Base-by-base conservation (phyloP, 2,329 filamentous ascomycete genomes). In the Microcyclosporella mali region DNA sequence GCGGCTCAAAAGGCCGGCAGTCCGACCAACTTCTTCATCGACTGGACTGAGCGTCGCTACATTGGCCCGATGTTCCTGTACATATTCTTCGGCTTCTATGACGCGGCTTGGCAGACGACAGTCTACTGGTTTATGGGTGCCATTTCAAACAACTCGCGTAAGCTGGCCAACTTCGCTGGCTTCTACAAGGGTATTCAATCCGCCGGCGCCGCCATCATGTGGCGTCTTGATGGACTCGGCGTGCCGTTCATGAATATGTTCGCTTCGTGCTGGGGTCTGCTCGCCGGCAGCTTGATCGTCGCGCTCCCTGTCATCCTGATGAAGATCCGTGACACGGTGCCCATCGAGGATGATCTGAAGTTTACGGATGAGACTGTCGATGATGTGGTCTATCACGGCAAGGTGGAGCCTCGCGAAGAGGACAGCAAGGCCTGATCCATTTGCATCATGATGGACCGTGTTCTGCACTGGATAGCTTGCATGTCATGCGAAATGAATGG, bases 111-210 rank as follows among this genome's bases (percentile, higher is more conserved):
- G 83, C 90, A 97, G 71, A 90, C 88, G 0, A 81, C 74, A 58
- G 82, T 89, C 37, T 95, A 97, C 73, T 95, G 89, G 89, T 89
- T 84, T 71, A 95, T 97, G 84, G 90, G 90, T 38, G 79, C 89
- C 6, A 74, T 95, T 33, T 89, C 86, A 61, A 97, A 97, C 77
- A 94, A 90, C 51, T 81, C 85, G 47, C 87, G 89, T 65, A 90
- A 88, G 66, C 78, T 90, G 19, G 89, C 90, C 69, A 95, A 95
- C 72, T 84, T 90, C 59, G 85, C 88, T 32, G 89, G 86, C 50
- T 89, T 85, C 72, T 92, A 92, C 77, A 92, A 92, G 70, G 83
- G 83, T 38, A 85, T 94, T 51, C 88, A 94, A 66, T 90, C 85
- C n/a, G 86, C 85, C 14, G 88, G 87, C 56, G 81, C 82, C 2